Conservation (phyloP, 768 basidiomycete species). For the Dentipellis fragilis region DNA sequence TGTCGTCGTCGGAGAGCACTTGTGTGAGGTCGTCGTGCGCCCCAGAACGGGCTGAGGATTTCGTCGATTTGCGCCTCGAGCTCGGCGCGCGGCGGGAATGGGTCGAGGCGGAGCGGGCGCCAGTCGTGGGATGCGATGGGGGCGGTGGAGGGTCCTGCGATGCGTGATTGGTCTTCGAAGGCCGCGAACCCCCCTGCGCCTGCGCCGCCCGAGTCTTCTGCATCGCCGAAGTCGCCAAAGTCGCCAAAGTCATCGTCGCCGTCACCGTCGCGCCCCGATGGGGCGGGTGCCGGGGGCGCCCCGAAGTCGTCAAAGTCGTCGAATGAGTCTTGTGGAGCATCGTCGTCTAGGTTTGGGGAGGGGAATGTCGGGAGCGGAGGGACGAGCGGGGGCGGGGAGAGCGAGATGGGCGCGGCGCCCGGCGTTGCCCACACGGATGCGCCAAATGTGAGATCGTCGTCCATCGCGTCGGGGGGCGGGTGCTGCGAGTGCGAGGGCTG, state of each 20-base stretch:
- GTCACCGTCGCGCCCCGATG: slow-evolving; percentile 42
- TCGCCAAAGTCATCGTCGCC: slow-evolving; percentile 84
- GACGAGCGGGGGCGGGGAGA: slow-evolving; percentile 6
- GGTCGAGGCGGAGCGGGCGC: slow-evolving; percentile 56
- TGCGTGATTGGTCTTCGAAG: slow-evolving; percentile 29
- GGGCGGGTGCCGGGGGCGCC: slow-evolving; percentile 30
- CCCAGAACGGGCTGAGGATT: slow-evolving; percentile 62
- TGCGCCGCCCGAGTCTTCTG: slow-evolving; percentile 22
- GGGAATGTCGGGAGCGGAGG: slow-evolving; percentile 10
- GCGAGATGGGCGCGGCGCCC: slow-evolving; percentile 10
- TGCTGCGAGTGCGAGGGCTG: not conserved
- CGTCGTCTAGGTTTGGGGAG: not conserved
- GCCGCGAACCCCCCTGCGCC: slow-evolving; percentile 27
- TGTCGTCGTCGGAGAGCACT: slow-evolving; percentile 56
- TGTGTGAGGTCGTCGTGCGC: slow-evolving; percentile 36
- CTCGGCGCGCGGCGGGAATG: slow-evolving; percentile 46
- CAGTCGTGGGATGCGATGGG: slow-evolving; percentile 27
- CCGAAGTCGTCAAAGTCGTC: slow-evolving; percentile 54
- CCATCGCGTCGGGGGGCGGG: slow-evolving; percentile 29
- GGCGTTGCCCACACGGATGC: slow-evolving; percentile 63
- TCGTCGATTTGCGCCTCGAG: slow-evolving; percentile 55
- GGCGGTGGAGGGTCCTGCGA: slow-evolving; percentile 30
- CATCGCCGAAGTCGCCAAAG: slow-evolving; percentile 82
- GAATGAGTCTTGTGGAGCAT: slow-evolving; percentile 21
- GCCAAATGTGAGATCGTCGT: slow-evolving; percentile 52